These are phyloP conservation scores for Schoenoplectus triqueter DNA, from an alignment of 202 grass and related monocot genomes.

Conservation along the genomic window DNA sequence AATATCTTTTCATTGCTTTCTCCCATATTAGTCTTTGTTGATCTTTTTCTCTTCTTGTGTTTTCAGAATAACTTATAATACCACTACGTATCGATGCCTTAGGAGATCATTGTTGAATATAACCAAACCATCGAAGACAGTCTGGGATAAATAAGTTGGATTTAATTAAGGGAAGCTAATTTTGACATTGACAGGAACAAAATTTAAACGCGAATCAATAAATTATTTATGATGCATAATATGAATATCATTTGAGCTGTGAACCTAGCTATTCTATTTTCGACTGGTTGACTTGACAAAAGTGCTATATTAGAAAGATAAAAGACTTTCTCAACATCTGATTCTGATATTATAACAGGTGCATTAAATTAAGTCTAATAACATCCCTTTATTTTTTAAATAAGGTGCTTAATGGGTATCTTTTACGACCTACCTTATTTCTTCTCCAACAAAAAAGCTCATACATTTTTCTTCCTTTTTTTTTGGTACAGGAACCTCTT, in stretches of 20 bases:
- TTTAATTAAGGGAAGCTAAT: neutral
- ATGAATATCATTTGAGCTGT: slow-evolving; percentile 8
- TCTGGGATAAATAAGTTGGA: neutral
- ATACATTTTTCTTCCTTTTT: slow-evolving; percentile 12
- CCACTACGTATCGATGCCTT: too few species aligned
- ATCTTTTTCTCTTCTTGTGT: too few species aligned
- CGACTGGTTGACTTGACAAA: neutral
- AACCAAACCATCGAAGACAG: too few species aligned
- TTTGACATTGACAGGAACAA: too few species aligned
- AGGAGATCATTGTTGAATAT: too few species aligned
- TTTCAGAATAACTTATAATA: too few species aligned
- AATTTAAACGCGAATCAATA: too few species aligned
- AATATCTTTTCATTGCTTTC: too few species aligned
- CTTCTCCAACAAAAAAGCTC: neutral
- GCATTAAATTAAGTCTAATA: neutral
- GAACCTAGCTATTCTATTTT: neutral
- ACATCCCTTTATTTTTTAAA: neutral
- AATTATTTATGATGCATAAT: too few species aligned
- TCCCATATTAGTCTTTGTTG: too few species aligned
- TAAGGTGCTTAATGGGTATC: neutral
- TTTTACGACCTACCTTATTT: neutral
- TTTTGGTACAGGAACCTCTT: slow-evolving; percentile 61
- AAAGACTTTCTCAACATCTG: neutral
- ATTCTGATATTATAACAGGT: neutral
- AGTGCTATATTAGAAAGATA: neutral